Base-by-base conservation (phyloP, 805 yeast genomes). In the Vanderwaltozyma yarrowii region DNA sequence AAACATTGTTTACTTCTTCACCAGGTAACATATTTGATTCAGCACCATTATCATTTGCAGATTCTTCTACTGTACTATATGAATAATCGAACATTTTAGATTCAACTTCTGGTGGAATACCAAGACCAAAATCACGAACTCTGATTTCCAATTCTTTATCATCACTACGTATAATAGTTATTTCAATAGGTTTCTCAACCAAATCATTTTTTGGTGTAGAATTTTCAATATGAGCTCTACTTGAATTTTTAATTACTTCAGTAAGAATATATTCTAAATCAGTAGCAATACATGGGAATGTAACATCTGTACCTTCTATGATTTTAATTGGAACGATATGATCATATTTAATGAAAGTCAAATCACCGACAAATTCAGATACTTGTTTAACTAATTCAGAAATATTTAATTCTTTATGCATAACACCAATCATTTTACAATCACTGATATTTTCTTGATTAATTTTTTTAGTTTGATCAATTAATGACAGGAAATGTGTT, bases 251-350 rank as follows among this genome's bases (percentile, higher is more conserved):
- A 48, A 89, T 68, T 16, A 89, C 62, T 61, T 89, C 98, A 17
- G 84, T 84, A 40, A 87, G 66, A 35, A 89, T 76, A 54, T 92
- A 89, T 55, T 89, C 96, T 37, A 92, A 60, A 55, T 88, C 95
- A 32, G 80, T 78, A 16, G 92, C 85, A 32, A 89, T 80, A 57
- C 86, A 89, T 0, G 96, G 89, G 54, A 88, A 76, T 18, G 64
- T 61, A 13, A 83, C 65, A 18, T 74, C 72, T 25, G 62, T 64
- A n/a, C 77, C 75, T 38, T 62, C 62, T 33, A 80, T 78, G 20
- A 87, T 70, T 18, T 61, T 53, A 16, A 86, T 56, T 2, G 73
- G 40, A 2, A 88, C 81, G 11, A 73, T 65, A 48, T 77, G 80
- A 50, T 89, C 95, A 51, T 85, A 89, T 58, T 87, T 86, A 58